These are phyloP conservation scores for Didymella glomerata DNA, from an alignment of 2,329 filamentous ascomycete species.

Conservation along the genomic window DNA sequence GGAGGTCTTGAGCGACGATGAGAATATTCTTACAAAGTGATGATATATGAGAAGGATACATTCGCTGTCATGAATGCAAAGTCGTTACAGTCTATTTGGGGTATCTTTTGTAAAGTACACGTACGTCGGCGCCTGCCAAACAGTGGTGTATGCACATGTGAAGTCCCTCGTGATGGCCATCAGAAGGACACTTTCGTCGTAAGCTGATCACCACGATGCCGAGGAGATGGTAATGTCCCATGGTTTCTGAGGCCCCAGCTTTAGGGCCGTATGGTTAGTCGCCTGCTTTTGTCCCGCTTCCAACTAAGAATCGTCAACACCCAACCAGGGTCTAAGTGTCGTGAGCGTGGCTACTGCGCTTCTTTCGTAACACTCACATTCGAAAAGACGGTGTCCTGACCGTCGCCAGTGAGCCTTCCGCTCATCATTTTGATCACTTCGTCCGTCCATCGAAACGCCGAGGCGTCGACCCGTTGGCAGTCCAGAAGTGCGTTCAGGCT, in stretches of 20 bases:
- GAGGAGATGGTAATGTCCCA: constrained; percentile 12
- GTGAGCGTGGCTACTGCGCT: constrained; percentile 21
- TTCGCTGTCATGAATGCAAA: not conserved
- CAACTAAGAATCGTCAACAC: constrained; percentile 25
- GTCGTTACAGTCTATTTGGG: constrained; percentile 12
- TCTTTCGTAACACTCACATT: constrained; percentile 27
- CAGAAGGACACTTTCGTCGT: constrained; percentile 5
- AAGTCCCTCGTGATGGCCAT: constrained; percentile 14
- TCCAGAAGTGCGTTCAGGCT: constrained; percentile 42
- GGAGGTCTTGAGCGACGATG: not conserved
- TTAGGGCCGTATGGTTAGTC: not conserved
- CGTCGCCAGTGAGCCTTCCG: constrained; percentile 39
- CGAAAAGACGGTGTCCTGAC: constrained; percentile 32
- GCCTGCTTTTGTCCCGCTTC: not conserved
- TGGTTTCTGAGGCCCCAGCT: not conserved
- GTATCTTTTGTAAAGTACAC: constrained; percentile 12
- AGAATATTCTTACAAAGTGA: constrained; percentile 2
- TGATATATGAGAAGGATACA: constrained; percentile 12
- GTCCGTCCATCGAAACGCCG: constrained; percentile 42
- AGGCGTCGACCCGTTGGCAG: constrained; percentile 32
- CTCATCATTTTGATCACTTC: constrained; percentile 39
- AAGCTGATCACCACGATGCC: not conserved
- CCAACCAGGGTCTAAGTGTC: constrained; percentile 16
- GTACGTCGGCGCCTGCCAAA: constrained; percentile 13
- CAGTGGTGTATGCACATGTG: constrained; percentile 16